Conservation (phyloP, 1,139 yeast species). For the Kurtzmaniella quercitrusa region DNA sequence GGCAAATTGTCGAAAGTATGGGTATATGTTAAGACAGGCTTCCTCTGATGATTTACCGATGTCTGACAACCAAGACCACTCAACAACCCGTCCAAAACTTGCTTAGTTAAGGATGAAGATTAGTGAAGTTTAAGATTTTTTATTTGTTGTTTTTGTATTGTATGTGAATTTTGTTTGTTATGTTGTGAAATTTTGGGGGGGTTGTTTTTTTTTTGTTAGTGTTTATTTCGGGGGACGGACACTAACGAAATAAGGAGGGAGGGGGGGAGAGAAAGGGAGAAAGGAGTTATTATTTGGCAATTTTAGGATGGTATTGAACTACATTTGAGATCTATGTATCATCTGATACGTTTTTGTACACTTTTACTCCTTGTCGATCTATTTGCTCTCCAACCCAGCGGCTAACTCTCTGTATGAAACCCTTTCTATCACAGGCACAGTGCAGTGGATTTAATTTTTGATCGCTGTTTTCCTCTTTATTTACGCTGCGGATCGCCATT, state of each 20-base stretch:
- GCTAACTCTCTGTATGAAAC: too few species aligned
- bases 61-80: neutral
- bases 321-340: too few species aligned
- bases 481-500: neutral
- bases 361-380: too few species aligned
- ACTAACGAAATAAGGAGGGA: too few species aligned
- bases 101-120: neutral
- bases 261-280: too few species aligned
- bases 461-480: neutral
- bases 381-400: too few species aligned
- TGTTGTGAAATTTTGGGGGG: neutral
- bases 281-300: too few species aligned
- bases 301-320: too few species aligned
- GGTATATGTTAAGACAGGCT: neutral
- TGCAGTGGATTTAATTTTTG: neutral
- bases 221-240: too few species aligned
- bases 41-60: neutral
- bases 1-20: neutral
- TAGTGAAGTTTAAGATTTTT: neutral
- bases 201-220: neutral
- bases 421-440: neutral
- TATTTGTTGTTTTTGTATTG: neutral
- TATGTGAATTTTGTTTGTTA: neutral
- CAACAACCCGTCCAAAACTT: neutral
- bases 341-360: too few species aligned